These are phyloP conservation scores for Monilinia fructicola DNA, from an alignment of 2,329 filamentous ascomycete species.

Conservation along the genomic window DNA sequence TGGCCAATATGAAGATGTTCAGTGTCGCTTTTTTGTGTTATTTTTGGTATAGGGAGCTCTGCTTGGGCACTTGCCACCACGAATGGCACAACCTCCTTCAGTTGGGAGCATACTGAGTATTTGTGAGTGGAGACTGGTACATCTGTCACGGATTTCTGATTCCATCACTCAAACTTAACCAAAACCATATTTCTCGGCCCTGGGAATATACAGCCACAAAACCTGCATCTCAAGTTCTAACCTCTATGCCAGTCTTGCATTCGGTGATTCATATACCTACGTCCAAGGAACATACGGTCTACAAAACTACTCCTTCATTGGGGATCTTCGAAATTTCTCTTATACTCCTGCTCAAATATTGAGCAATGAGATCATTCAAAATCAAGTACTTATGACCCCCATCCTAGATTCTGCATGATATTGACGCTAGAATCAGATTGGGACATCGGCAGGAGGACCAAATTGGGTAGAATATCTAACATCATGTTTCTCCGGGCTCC, in stretches of 20 bases:
- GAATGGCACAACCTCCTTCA: conserved; percentile 6
- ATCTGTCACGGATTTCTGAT: not conserved
- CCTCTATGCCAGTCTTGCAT: conserved; percentile 43
- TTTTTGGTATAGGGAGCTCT: not conserved
- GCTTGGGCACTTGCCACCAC: conserved; percentile 1
- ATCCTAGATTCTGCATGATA: conserved; percentile 35
- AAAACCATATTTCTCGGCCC: too few relatives aligned
- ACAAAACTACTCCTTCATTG: conserved; percentile 55
- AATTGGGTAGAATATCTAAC: conserved; percentile 56
- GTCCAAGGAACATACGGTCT: conserved; percentile 54
- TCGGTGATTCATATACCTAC: conserved; percentile 54
- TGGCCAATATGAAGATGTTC: conserved; percentile 17
- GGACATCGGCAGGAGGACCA: conserved; percentile 18
- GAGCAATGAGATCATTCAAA: conserved; percentile 51
- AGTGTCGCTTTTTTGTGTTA: not conserved
- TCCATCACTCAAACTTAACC: too few relatives aligned
- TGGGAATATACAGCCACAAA: too few relatives aligned
- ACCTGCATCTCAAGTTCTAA: conserved; percentile 1
- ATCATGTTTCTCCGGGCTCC: conserved; percentile 49
- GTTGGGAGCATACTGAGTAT: conserved; percentile 18
- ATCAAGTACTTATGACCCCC: conserved; percentile 39
- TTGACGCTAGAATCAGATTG: not conserved
- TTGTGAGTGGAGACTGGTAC: conserved; percentile 8
- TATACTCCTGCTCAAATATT: conserved; percentile 48
- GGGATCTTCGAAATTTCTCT: conserved; percentile 49